phyloP scores from a whole-genome alignment of 106 monocot genomes.

The Platanthera zijinensis region DNA sequence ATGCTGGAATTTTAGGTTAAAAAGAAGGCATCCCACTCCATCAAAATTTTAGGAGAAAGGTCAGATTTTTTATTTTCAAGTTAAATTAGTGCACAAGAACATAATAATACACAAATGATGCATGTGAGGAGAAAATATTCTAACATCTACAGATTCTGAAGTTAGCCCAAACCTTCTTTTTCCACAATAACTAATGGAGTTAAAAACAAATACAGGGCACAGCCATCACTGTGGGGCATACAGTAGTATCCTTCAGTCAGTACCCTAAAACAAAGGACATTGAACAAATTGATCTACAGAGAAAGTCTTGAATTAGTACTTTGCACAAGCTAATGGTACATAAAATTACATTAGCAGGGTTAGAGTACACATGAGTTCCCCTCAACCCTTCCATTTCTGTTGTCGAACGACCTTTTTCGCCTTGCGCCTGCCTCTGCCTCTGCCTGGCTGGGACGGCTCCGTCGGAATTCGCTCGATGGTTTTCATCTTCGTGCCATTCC shows the following conservation, averaged over 20 bases:
- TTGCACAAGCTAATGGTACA: not conserved
- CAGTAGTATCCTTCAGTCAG: not conserved
- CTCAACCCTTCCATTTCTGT: not conserved
- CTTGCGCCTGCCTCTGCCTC: constrained; percentile 4
- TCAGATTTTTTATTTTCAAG: no score
- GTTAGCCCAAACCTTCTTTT: not conserved
- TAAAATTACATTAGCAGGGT: not conserved
- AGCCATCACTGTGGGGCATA: not conserved
- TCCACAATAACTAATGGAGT: not conserved
- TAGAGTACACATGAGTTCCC: not conserved
- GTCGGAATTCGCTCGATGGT: constrained; percentile 16
- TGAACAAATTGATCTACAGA: not conserved
- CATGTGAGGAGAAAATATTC: not conserved
- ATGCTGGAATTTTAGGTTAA: no score
- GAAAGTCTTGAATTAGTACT: not conserved
- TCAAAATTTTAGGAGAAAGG: no score
- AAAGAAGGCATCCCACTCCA: no score
- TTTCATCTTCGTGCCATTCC: constrained; percentile 16
- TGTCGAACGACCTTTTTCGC: constrained; percentile 7
- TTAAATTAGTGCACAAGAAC: no score
- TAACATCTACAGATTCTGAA: not conserved
- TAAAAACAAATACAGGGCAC: not conserved
- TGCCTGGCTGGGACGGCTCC: constrained; percentile 8
- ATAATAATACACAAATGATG: no score
- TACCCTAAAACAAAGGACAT: not conserved